Evolutionary conservation across 1,284 basidiomycete genomes (phyloP).

Genomic region (Pseudozyma sp.): DNA sequence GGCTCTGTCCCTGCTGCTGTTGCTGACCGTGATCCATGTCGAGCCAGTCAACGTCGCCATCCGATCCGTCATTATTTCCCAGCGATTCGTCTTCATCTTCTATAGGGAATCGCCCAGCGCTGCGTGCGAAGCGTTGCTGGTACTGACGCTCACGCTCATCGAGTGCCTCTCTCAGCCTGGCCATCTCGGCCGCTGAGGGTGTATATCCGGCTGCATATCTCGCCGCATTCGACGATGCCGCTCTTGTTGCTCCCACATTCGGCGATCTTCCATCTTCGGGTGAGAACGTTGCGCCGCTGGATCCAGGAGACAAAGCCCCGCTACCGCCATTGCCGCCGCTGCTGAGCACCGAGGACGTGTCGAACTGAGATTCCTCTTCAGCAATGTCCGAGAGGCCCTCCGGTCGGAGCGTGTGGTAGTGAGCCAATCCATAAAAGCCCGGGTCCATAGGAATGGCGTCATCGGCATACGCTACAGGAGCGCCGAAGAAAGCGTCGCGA

Average conservation of each 20-base stretch:
- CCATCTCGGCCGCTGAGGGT: conserved; percentile 38
- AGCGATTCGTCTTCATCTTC: conserved; percentile 32
- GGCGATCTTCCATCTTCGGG: conserved; percentile 22
- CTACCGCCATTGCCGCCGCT: conserved; percentile 33
- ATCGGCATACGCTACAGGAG: conserved; percentile 35
- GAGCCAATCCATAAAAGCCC: conserved; percentile 46
- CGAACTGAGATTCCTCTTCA: conserved; percentile 53
- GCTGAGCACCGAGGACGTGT: conserved; percentile 39
- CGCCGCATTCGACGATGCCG: conserved; percentile 6
- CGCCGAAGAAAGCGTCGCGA: conserved; percentile 29
- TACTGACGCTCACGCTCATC: conserved; percentile 46
- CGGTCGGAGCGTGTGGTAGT: conserved; percentile 46
- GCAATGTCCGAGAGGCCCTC: conserved; percentile 61
- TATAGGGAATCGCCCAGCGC: conserved; percentile 23
- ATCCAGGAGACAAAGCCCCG: conserved; percentile 19
- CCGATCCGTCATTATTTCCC: conserved; percentile 17
- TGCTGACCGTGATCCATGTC: conserved; percentile 10
- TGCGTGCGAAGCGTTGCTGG: conserved; percentile 21
- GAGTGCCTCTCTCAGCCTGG: conserved; percentile 39
- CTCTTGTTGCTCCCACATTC: conserved; percentile 9
- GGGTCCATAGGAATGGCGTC: conserved; percentile 49
- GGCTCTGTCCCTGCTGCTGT: neutral
- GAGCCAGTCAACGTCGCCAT: conserved; percentile 17
- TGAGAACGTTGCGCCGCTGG: conserved; percentile 16
- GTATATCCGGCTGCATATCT: conserved; percentile 25